These are phyloP conservation scores for Rhizopogon sp. DNA, from an alignment of 768 basidiomycete species.

Conservation along the genomic window DNA sequence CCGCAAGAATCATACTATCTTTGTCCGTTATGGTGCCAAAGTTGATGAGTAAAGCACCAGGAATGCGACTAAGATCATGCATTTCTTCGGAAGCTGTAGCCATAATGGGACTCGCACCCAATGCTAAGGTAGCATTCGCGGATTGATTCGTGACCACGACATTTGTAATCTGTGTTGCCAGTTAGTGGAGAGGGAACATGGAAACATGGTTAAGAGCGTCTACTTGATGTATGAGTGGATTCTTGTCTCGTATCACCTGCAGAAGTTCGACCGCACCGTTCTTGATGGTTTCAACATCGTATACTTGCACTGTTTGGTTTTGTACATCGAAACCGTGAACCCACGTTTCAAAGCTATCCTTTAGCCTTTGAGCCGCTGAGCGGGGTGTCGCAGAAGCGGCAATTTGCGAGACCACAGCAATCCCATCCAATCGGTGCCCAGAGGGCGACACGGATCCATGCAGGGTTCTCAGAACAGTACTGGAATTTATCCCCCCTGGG, in stretches of 20 bases:
- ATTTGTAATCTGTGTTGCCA: slow-evolving; percentile 69
- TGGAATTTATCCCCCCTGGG: slow-evolving; percentile 83
- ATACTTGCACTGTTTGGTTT: slow-evolving; percentile 3
- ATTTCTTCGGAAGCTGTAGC: slow-evolving; percentile 81
- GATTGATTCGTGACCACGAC: slow-evolving; percentile 85
- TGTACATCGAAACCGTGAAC: neutral
- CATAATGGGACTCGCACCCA: slow-evolving; percentile 94
- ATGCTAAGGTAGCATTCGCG: slow-evolving; percentile 83
- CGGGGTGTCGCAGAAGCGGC: slow-evolving; percentile 57
- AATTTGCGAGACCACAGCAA: slow-evolving; percentile 89
- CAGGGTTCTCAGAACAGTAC: slow-evolving; percentile 70
- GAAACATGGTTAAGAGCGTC: neutral
- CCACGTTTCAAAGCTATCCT: slow-evolving; percentile 32
- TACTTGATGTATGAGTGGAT: slow-evolving; percentile 82
- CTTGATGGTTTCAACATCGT: slow-evolving; percentile 33
- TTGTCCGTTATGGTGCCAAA: slow-evolving; percentile 76
- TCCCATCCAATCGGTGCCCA: slow-evolving; percentile 63
- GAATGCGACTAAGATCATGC: slow-evolving; percentile 63
- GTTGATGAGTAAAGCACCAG: slow-evolving; percentile 75
- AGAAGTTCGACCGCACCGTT: slow-evolving; percentile 46
- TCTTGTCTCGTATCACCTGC: slow-evolving; percentile 40
- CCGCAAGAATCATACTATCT: slow-evolving; percentile 74
- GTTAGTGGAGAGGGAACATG: neutral
- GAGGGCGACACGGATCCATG: slow-evolving; percentile 62
- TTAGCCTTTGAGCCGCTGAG: slow-evolving; percentile 42